Percentiles rank a stretch among this genome's conserved stretches.
Evolutionary conservation across 306 rosid species (phyloP).

Genomic region (Cercis canadensis): DNA sequence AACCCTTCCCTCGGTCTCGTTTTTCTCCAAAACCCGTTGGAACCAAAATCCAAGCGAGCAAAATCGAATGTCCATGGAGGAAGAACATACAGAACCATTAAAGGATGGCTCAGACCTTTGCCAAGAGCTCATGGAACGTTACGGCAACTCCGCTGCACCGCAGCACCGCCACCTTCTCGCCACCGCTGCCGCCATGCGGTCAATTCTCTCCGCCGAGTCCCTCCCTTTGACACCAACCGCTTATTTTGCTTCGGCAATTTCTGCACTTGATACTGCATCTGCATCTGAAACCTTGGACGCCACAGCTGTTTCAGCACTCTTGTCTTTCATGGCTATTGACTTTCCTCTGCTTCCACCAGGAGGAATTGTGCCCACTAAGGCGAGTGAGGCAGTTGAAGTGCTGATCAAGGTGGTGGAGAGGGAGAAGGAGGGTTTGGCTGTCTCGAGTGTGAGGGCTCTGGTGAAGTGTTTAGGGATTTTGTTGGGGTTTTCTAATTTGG

Average conservation of each 20-base stretch:
- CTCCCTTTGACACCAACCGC: constrained; percentile 76
- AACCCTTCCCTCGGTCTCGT: neutral
- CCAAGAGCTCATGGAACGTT: constrained; percentile 90
- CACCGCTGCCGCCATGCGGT: constrained; percentile 79
- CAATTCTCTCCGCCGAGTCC: constrained; percentile 68
- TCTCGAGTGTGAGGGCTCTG: constrained; percentile 64
- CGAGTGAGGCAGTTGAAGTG: constrained; percentile 57
- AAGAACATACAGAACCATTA: constrained; percentile 47
- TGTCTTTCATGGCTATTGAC: constrained; percentile 67
- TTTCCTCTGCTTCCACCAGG: constrained; percentile 57
- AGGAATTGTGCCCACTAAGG: constrained; percentile 49
- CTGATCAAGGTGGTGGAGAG: constrained; percentile 50
- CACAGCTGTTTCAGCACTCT: constrained; percentile 64
- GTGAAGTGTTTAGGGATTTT: constrained; percentile 83
- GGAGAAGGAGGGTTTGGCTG: constrained; percentile 58
- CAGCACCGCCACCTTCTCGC: constrained; percentile 93
- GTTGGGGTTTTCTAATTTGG: constrained; percentile 80
- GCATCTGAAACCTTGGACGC: constrained; percentile 53
- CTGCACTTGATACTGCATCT: constrained; percentile 53
- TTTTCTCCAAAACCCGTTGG: neutral
- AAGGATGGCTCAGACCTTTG: constrained; percentile 67
- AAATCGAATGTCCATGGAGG: constrained; percentile 54
- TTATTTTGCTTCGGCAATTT: constrained; percentile 74
- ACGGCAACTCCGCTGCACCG: constrained; percentile 77
- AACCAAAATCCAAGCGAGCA: neutral